A percentile compares a stretch with the other conserved stretches of the same genome.
These are phyloP conservation scores for Luzula sylvatica DNA, from an alignment of 176 grass and related monocot species.

Conservation along the genomic window DNA sequence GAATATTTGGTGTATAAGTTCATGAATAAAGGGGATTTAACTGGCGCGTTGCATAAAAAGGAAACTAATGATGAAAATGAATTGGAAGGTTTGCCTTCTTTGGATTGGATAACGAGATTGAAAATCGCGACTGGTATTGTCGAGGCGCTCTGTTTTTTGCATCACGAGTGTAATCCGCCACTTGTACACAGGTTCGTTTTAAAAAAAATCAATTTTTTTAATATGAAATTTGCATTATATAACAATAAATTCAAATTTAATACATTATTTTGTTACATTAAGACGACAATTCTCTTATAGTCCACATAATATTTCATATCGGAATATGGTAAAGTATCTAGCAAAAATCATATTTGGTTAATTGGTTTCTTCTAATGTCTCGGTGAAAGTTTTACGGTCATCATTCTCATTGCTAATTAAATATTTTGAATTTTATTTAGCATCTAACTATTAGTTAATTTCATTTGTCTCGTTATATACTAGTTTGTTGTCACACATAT, in stretches of 20 bases:
- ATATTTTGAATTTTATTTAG: constrained; percentile 1
- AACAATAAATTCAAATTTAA: not conserved
- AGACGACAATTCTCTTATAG: too few relatives aligned
- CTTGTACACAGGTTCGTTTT: constrained; percentile 67
- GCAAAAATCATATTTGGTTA: not conserved
- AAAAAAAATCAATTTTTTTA: not conserved
- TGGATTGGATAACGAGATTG: constrained; percentile 96
- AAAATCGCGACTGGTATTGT: constrained; percentile 71
- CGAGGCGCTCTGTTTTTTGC: constrained; percentile 86
- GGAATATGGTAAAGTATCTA: not conserved
- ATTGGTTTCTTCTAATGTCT: too few relatives aligned
- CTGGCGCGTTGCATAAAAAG: constrained; percentile 44
- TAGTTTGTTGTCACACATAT: too few relatives aligned
- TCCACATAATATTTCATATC: too few relatives aligned
- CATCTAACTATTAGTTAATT: not conserved
- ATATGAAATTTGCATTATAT: not conserved
- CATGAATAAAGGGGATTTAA: constrained; percentile 74
- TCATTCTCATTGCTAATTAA: too few relatives aligned
- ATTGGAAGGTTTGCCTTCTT: constrained; percentile 36
- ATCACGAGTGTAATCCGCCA: constrained; percentile 60
- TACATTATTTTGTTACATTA: not conserved
- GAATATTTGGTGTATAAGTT: constrained; percentile 60
- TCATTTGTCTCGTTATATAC: too few relatives aligned
- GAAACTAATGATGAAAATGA: constrained; percentile 4
- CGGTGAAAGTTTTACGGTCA: too few relatives aligned